Percentiles rank a stretch among this genome's conserved stretches.
Evolutionary conservation across 768 basidiomycete genomes (phyloP).

Genomic region (Boletus vinaceobasis): DNA sequence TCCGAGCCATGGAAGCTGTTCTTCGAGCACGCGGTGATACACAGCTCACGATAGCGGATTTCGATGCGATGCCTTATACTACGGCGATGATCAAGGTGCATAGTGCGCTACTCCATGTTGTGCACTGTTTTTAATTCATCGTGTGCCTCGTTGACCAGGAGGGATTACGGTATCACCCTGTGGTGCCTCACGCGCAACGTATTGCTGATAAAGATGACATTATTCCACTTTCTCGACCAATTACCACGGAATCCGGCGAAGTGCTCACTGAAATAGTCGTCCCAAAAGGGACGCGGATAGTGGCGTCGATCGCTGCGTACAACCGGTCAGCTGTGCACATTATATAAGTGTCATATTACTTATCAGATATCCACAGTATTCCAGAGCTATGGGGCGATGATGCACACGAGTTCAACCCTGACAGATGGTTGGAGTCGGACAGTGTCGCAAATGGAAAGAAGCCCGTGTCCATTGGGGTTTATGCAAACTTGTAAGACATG

Average conservation of each 20-base stretch:
- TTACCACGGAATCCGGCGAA: constrained; percentile 45
- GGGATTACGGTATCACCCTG: constrained; percentile 46
- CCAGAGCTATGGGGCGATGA: constrained; percentile 32
- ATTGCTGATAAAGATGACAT: constrained; percentile 51
- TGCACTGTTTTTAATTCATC: background rate
- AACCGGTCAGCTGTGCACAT: constrained; percentile 39
- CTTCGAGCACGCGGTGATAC: constrained; percentile 9
- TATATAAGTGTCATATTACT: background rate
- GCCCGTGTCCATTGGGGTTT: constrained; percentile 23
- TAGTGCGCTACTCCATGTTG: constrained; percentile 11
- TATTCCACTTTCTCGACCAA: constrained; percentile 55
- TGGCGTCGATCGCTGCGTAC: constrained; percentile 52
- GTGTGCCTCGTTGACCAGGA: constrained; percentile 33
- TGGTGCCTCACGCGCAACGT: constrained; percentile 51
- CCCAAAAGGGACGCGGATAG: constrained; percentile 48
- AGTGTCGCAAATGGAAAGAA: constrained; percentile 17
- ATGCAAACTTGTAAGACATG: constrained; percentile 26
- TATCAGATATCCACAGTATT: constrained; percentile 13
- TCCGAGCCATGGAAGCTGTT: constrained; percentile 7
- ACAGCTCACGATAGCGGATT: constrained; percentile 36
- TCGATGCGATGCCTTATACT: constrained; percentile 50
- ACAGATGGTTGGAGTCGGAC: constrained; percentile 27
- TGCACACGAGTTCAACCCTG: constrained; percentile 30
- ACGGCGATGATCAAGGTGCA: constrained; percentile 33
- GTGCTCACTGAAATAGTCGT: constrained; percentile 42